These are phyloP conservation scores for Moringa oleifera DNA, from an alignment of 345 rosid species.

Conservation along the genomic window DNA sequence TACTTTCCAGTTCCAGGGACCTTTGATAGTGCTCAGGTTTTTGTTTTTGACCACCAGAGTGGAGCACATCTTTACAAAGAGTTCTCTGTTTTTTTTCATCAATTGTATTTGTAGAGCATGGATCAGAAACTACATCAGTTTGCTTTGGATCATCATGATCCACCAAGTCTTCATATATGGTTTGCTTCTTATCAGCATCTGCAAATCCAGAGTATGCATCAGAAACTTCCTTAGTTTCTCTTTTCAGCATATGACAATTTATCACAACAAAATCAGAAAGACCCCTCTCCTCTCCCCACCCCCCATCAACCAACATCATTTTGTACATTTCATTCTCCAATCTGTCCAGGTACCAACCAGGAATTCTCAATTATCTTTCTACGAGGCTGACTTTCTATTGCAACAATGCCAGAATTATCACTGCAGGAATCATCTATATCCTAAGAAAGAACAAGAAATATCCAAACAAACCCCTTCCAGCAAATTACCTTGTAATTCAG, in stretches of 20 bases:
- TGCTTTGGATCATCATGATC: not conserved
- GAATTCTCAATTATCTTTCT: constrained; percentile 1
- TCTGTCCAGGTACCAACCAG: constrained; percentile 10
- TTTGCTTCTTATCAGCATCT: constrained; percentile 6
- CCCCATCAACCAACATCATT: constrained; percentile 8
- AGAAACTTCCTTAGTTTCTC: constrained; percentile 15
- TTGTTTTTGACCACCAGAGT: constrained; percentile 5
- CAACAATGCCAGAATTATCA: constrained; percentile 1
- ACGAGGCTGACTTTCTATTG: not conserved
- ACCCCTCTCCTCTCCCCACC: no score
- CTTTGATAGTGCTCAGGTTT: constrained; percentile 2
- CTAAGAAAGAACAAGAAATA: no score
- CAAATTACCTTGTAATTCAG: constrained; percentile 10
- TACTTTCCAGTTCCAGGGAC: constrained; percentile 9
- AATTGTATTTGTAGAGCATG: not conserved
- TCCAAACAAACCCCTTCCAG: no score
- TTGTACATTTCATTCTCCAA: constrained; percentile 11
- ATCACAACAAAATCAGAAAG: constrained; percentile 10
- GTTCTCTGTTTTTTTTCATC: not conserved
- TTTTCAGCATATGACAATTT: constrained; percentile 12
- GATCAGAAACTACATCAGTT: not conserved
- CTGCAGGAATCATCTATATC: constrained; percentile 1
- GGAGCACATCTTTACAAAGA: constrained; percentile 3
- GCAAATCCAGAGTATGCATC: not conserved
- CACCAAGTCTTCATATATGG: not conserved